Percentiles rank a stretch among this genome's conserved stretches.
Evolutionary conservation across 176 grass and related monocot genomes (phyloP).

Genomic region (Eragrostis nindensis): DNA sequence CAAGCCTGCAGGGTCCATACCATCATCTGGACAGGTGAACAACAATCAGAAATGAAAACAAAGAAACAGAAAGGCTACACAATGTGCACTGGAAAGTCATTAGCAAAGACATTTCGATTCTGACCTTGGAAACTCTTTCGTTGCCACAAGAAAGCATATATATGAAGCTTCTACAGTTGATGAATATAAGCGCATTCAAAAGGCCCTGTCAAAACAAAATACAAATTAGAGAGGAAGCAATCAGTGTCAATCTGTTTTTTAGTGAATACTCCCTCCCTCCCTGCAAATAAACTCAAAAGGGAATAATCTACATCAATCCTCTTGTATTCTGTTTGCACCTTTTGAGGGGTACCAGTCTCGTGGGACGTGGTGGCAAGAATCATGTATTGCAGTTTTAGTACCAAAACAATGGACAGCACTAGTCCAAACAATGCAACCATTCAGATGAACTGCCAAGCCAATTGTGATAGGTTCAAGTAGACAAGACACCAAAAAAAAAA

Average conservation of each 20-base stretch:
- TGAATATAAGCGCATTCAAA: slow-evolving; percentile 11
- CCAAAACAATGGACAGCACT: neutral
- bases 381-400: neutral
- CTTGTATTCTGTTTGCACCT: neutral
- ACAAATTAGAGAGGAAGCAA: neutral
- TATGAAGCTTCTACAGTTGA: neutral
- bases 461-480: neutral
- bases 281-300: too few relatives aligned
- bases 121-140: neutral
- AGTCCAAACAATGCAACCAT: neutral
- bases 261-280: too few relatives aligned
- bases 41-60: neutral
- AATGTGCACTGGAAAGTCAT: neutral
- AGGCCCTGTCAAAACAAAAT: neutral
- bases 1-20: neutral
- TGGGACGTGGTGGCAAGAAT: neutral
- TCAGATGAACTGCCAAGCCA: neutral
- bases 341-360: neutral
- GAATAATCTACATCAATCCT: neutral
- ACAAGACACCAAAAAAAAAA: neutral
- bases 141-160: slow-evolving; percentile 1
- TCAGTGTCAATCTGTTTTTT: too few relatives aligned
- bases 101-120: neutral
- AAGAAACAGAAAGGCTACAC: neutral
- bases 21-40: neutral